Base-by-base conservation (phyloP, 2,329 filamentous ascomycete genomes). In the Arthrobotrys iridis region DNA sequence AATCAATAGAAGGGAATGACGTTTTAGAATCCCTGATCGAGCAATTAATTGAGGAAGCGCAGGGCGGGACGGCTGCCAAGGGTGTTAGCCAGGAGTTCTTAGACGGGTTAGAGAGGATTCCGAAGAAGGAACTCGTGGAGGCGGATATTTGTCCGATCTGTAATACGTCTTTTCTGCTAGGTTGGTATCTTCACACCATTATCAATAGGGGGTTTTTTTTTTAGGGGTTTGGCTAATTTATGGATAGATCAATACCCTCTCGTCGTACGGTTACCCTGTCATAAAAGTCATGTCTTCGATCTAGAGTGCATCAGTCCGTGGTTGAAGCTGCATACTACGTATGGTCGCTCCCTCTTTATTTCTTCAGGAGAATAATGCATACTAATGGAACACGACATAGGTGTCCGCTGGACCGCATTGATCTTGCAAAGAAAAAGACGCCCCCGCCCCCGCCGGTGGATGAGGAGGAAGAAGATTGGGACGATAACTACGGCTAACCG, bases 401-500 rank as follows among this genome's bases (percentile, higher is more conserved):
- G 35, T 79, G 78, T 40, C 78, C 78, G 1, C 68, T 79, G 18
- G 78, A 79, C 40, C 76, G 78, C 13, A 77, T 77, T 18, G 76
- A 79, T 24, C 40, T 79, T 11, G 45, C 78, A 8, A 78, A 77
- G 74, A 78, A 78, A 55, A 79, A 77, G 43, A 76, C 67, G 3
- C 74, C 72, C 8, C 55, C 66, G 22, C 72, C 67, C 8, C 76
- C 60, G 40, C 72, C 64, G 8, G 55, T 48, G 2, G 67, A 62
- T 18, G 76, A 77, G 7, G 78, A 78, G 0, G 77, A 77, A 10
- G 77, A 77, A 28, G 70, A 74, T 11, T 79, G 74, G 71, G 78
- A 79, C 65, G 76, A 77, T 37, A 77, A 77, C 35, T 79, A 79
- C 46, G 78, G 77, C 83, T 76, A 81, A 83, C 15, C 5, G 4